Evolutionary conservation across 2,329 filamentous ascomycete genomes (phyloP).

Genomic region (Arthroderma sp.): DNA sequence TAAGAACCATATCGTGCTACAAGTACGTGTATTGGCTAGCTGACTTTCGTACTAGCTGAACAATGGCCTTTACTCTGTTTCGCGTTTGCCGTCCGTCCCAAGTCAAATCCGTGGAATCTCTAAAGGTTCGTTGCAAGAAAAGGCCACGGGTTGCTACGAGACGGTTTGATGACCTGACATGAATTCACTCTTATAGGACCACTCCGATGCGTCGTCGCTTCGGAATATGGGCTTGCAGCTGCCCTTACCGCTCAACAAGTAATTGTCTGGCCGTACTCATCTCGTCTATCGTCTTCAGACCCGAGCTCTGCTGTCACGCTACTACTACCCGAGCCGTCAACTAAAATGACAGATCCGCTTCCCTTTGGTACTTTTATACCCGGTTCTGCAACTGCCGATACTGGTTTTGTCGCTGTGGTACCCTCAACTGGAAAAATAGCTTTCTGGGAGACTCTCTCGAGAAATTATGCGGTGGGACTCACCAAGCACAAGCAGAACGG

Average conservation of each 20-base stretch:
- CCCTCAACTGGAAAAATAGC: constrained; percentile 71
- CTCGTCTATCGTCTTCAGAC: constrained; percentile 30
- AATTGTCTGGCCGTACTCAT: constrained; percentile 74
- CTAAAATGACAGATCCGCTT: constrained; percentile 48
- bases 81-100: constrained; percentile 70
- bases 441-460: constrained; percentile 93
- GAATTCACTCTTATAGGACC: constrained; percentile 34
- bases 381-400: constrained; percentile 63
- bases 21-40: constrained; percentile 2
- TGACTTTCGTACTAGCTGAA: constrained; percentile 48
- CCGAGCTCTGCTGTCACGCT: constrained; percentile 49
- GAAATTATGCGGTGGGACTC: constrained; percentile 68
- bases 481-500: constrained; percentile 71
- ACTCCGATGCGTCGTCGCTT: constrained; percentile 53
- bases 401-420: constrained; percentile 76
- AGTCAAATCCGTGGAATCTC: constrained; percentile 57
- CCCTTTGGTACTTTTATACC: constrained; percentile 75
- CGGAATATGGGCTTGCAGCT: constrained; percentile 59
- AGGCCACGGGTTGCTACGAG: background rate
- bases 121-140: constrained; percentile 40
- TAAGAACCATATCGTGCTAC: background rate
- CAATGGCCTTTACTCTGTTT: constrained; percentile 73
- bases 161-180: constrained; percentile 1
- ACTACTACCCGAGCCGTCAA: constrained; percentile 59
- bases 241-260: constrained; percentile 70